Evolutionary conservation across 768 basidiomycete genomes (phyloP).

Genomic region (Agrocybe chaxingu): DNA sequence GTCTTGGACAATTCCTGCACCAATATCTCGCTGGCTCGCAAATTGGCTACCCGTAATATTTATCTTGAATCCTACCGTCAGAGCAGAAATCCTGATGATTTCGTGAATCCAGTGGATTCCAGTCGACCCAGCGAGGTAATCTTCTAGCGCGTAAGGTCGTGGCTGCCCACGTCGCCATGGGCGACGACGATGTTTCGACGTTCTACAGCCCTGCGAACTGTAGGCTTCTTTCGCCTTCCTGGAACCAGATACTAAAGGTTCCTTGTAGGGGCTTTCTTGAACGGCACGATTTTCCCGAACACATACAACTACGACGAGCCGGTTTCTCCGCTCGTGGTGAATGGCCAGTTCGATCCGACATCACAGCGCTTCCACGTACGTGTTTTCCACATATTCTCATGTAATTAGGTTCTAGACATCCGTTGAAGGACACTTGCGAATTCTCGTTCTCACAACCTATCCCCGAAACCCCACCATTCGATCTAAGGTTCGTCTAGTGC

Average conservation of each 20-base stretch:
- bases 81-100: not conserved
- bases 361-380: conserved; percentile 49
- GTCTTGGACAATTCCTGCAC: conserved; percentile 60
- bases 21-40: conserved; percentile 49
- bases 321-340: conserved; percentile 36
- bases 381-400: not conserved
- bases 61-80: not conserved
- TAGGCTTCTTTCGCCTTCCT: conserved; percentile 20
- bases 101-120: conserved; percentile 43
- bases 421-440: conserved; percentile 39
- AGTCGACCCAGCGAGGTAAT: conserved; percentile 51
- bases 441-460: conserved; percentile 34
- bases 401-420: not conserved
- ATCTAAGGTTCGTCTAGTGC: conserved; percentile 27
- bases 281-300: conserved; percentile 36
- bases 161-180: conserved; percentile 44
- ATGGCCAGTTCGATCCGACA: conserved; percentile 39
- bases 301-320: conserved; percentile 45
- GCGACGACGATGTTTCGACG: conserved; percentile 28
- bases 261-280: conserved; percentile 41
- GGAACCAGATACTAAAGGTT: not conserved
- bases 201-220: conserved; percentile 56
- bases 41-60: conserved; percentile 43
- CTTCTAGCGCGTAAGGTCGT: conserved; percentile 59
- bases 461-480: conserved; percentile 43